Conservation (phyloP, 306 rosid species). For the Trifolium repens region DNA sequence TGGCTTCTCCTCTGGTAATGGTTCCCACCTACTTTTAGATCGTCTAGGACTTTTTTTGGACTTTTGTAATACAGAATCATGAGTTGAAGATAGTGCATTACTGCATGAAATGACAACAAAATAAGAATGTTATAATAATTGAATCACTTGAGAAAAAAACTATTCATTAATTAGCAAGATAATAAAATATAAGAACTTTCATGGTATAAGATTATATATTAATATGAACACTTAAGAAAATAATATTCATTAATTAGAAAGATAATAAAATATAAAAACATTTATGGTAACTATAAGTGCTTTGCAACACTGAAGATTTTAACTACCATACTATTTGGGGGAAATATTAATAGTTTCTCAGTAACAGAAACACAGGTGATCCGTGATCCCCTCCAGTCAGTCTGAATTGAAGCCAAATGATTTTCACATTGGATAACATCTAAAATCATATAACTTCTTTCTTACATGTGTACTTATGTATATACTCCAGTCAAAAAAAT, state of each 20-base stretch:
- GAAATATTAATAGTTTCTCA: not conserved
- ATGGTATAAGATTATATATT: not conserved
- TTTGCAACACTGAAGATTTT: slow-evolving; percentile 14
- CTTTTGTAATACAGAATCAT: slow-evolving; percentile 59
- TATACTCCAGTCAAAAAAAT: slow-evolving; percentile 7
- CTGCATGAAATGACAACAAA: slow-evolving; percentile 46
- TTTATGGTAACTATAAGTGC: not conserved
- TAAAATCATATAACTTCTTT: slow-evolving; percentile 18
- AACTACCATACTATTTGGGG: not conserved
- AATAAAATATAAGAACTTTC: not conserved
- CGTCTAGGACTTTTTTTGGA: slow-evolving; percentile 82
- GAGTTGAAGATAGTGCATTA: slow-evolving; percentile 52
- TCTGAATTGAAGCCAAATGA: slow-evolving; percentile 29
- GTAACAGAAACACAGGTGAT: slow-evolving; percentile 23
- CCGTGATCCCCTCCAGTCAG: slow-evolving; percentile 8
- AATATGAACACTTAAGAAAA: too few relatives aligned
- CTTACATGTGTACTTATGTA: slow-evolving; percentile 6
- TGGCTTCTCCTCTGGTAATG: slow-evolving; percentile 81
- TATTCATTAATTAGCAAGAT: slow-evolving; percentile 21
- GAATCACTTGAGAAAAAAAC: not conserved
- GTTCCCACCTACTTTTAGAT: slow-evolving; percentile 98
- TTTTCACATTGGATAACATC: slow-evolving; percentile 6
- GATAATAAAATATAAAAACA: too few relatives aligned
- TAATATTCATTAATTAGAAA: too few relatives aligned
- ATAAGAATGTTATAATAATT: slow-evolving; percentile 18